These are phyloP conservation scores for Paracoccidioides lutzii DNA, from an alignment of 2,329 filamentous ascomycete species.

Conservation along the genomic window DNA sequence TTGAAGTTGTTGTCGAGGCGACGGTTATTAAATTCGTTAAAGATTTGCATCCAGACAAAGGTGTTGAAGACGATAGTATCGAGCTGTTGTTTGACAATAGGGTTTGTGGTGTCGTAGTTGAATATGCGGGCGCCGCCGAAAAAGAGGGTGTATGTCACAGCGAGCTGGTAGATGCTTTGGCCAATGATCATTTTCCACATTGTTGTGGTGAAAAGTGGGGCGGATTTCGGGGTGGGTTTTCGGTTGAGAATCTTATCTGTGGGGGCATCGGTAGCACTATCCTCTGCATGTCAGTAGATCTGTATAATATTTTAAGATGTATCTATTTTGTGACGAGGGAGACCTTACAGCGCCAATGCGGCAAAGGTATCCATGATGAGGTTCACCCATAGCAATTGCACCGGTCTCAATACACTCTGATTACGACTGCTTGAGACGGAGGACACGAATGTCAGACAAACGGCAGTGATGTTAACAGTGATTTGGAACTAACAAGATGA, in stretches of 20 bases:
- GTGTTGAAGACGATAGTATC: slow-evolving; percentile 89
- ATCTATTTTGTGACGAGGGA: background rate
- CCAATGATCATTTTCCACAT: slow-evolving; percentile 99
- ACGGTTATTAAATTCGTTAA: slow-evolving; percentile 96
- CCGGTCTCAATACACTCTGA: slow-evolving; percentile 66
- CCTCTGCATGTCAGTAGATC: slow-evolving; percentile 6
- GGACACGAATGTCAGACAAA: slow-evolving; percentile 75
- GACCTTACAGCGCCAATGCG: slow-evolving; percentile 54
- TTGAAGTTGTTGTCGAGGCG: slow-evolving; percentile 91
- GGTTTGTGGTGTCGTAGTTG: slow-evolving; percentile 39
- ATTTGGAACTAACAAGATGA: slow-evolving; percentile 35
- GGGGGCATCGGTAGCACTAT: slow-evolving; percentile 68
- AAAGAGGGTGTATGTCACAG: slow-evolving; percentile 66
- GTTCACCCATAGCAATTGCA: slow-evolving; percentile 92
- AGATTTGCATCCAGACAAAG: slow-evolving; percentile 99
- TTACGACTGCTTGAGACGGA: slow-evolving; percentile 60
- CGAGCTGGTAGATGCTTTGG: slow-evolving; percentile 78
- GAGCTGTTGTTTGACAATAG: slow-evolving; percentile 41
- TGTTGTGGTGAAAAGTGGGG: slow-evolving; percentile 65
- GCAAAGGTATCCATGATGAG: slow-evolving; percentile 96
- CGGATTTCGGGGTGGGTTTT: slow-evolving; percentile 63
- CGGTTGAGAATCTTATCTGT: slow-evolving; percentile 67
- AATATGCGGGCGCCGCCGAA: slow-evolving; percentile 56
- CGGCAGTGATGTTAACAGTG: slow-evolving; percentile 83
- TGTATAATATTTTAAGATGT: background rate